These are phyloP conservation scores for Beauveria pseudobassiana DNA, from an alignment of 2,329 filamentous ascomycete species.

Conservation along the genomic window DNA sequence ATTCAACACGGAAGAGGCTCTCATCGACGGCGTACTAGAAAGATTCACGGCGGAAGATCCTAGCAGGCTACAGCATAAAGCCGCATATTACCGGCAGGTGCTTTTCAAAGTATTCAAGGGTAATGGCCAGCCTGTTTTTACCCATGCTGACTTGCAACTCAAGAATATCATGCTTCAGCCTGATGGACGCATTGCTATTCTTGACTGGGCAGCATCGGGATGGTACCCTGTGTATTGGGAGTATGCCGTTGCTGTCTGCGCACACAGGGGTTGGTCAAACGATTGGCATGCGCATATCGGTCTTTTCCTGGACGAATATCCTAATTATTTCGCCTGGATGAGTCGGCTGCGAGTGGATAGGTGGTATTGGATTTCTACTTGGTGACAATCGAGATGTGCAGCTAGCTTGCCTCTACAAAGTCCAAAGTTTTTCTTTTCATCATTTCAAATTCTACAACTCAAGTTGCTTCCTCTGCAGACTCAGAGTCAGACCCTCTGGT, in stretches of 20 bases:
- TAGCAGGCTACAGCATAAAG: constrained; percentile 1
- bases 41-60: constrained; percentile 1
- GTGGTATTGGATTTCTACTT: background rate
- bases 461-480: no score
- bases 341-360: constrained; percentile 2
- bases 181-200: background rate
- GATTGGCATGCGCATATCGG: constrained; percentile 3
- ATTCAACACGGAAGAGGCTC: constrained; percentile 9
- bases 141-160: constrained; percentile 4
- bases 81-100: constrained; percentile 4
- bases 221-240: constrained; percentile 8
- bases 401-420: no score
- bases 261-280: constrained; percentile 3
- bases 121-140: background rate
- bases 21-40: background rate
- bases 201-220: constrained; percentile 7
- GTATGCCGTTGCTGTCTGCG: constrained; percentile 2
- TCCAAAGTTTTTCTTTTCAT: no score
- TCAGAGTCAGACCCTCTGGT: no score
- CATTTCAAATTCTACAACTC: no score
- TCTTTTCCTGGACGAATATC: constrained; percentile 2
- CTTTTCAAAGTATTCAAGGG: background rate
- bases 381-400: no score
- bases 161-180: constrained; percentile 3
- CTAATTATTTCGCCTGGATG: constrained; percentile 6